Conservation (phyloP, 257 asterid species). For the Nemophila menziesii region DNA sequence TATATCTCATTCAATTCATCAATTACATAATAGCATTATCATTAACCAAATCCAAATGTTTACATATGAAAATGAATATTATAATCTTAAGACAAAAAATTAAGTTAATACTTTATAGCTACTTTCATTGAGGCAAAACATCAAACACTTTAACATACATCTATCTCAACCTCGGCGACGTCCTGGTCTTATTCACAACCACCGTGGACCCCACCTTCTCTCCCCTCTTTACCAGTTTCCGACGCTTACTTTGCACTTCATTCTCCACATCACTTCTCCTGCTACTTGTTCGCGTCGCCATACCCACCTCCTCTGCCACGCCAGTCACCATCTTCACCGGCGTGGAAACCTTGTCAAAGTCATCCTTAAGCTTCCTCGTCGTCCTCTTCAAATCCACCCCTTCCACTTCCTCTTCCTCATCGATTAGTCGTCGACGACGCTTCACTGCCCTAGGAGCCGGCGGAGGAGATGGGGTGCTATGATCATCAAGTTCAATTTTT, state of each 20-base stretch:
- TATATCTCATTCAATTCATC: too few relatives aligned
- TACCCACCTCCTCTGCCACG: slow-evolving; percentile 4
- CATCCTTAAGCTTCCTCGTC: slow-evolving; percentile 67
- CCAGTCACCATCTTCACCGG: neutral
- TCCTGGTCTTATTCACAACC: slow-evolving; percentile 24
- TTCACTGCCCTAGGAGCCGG: slow-evolving; percentile 59
- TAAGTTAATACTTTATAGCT: neutral
- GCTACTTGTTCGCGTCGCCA: slow-evolving; percentile 24
- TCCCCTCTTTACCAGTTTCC: neutral
- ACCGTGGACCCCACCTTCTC: slow-evolving; percentile 9
- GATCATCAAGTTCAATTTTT: neutral
- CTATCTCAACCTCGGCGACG: slow-evolving; percentile 49
- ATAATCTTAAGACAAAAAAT: too few relatives aligned
- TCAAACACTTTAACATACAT: slow-evolving; percentile 18
- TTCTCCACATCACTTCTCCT: slow-evolving; percentile 7
- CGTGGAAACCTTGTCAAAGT: slow-evolving; percentile 70
- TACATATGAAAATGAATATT: too few relatives aligned
- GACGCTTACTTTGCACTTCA: neutral
- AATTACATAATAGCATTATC: too few relatives aligned
- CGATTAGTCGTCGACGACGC: slow-evolving; percentile 40
- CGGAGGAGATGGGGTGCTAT: slow-evolving; percentile 42
- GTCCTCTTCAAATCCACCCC: slow-evolving; percentile 21
- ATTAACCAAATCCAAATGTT: too few relatives aligned
- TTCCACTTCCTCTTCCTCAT: slow-evolving; percentile 12
- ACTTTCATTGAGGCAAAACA: slow-evolving; percentile 9